Conservation (phyloP, 345 rosid species). For the Hibiscus syriacus region DNA sequence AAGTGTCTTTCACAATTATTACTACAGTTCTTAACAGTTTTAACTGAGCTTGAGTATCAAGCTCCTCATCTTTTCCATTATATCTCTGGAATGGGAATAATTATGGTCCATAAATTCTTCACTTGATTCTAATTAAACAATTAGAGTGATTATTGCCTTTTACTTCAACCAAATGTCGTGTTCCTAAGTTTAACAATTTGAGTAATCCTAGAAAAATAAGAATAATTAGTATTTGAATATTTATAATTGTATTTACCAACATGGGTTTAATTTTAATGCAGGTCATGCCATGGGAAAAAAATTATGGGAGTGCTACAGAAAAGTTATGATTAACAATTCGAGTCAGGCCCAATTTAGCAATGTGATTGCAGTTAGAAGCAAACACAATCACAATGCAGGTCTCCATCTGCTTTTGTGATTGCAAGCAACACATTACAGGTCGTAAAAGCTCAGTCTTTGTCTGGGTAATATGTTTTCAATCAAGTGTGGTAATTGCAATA, state of each 20-base stretch:
- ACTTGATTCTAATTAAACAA: background rate
- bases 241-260: background rate
- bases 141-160: background rate
- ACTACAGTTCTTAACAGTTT: background rate
- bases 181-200: background rate
- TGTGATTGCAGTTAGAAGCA: background rate
- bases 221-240: background rate
- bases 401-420: background rate
- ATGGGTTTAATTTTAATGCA: too few relatives aligned
- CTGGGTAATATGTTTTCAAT: background rate
- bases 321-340: background rate
- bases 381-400: background rate
- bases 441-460: too few relatives aligned
- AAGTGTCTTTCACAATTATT: background rate
- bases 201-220: background rate
- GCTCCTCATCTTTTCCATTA: background rate
- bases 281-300: too few relatives aligned
- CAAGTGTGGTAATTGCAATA: background rate
- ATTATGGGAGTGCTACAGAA: background rate
- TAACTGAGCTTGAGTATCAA: background rate
- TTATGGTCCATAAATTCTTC: background rate
- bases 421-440: background rate
- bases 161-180: background rate
- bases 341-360: background rate
- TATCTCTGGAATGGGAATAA: background rate